Evolutionary conservation across 805 yeast species (phyloP).

Genomic region (Clavispora phyllophila): DNA sequence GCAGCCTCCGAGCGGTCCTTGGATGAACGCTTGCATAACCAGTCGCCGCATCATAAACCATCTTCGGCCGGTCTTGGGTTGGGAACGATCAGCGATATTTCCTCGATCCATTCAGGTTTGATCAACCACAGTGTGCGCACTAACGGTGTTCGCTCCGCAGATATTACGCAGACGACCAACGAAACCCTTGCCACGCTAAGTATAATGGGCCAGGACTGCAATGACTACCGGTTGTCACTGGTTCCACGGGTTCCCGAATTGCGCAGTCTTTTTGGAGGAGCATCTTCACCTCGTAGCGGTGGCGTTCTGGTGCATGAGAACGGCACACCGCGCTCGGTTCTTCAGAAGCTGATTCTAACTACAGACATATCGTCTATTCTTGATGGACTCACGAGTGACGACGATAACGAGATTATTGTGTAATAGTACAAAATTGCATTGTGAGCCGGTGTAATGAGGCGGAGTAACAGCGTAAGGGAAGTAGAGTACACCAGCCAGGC

Average conservation of each 20-base stretch:
- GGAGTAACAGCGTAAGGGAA: background rate
- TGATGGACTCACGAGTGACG: slow-evolving; percentile 30
- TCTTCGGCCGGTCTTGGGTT: slow-evolving; percentile 22
- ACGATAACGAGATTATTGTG: slow-evolving; percentile 20
- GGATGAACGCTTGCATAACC: slow-evolving; percentile 7
- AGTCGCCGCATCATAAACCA: background rate
- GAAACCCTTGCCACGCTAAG: slow-evolving; percentile 4
- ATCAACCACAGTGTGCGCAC: slow-evolving; percentile 7
- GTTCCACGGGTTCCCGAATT: slow-evolving; percentile 15
- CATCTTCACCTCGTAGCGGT: background rate
- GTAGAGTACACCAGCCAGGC: background rate
- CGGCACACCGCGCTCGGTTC: slow-evolving; percentile 21
- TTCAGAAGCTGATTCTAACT: slow-evolving; percentile 26
- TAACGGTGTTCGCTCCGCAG: slow-evolving; percentile 5
- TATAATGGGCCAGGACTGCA: background rate
- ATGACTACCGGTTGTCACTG: background rate
- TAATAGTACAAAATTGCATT: background rate
- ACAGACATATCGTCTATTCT: slow-evolving; percentile 32
- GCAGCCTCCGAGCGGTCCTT: background rate
- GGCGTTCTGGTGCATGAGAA: background rate
- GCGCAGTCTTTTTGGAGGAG: slow-evolving; percentile 9
- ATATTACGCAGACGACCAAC: slow-evolving; percentile 11
- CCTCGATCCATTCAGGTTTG: slow-evolving; percentile 36
- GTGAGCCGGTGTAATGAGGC: too few species aligned
- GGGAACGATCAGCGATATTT: slow-evolving; percentile 38